phyloP scores from a whole-genome alignment of 2,329 filamentous ascomycete species.

The Sporothrix globosa region DNA sequence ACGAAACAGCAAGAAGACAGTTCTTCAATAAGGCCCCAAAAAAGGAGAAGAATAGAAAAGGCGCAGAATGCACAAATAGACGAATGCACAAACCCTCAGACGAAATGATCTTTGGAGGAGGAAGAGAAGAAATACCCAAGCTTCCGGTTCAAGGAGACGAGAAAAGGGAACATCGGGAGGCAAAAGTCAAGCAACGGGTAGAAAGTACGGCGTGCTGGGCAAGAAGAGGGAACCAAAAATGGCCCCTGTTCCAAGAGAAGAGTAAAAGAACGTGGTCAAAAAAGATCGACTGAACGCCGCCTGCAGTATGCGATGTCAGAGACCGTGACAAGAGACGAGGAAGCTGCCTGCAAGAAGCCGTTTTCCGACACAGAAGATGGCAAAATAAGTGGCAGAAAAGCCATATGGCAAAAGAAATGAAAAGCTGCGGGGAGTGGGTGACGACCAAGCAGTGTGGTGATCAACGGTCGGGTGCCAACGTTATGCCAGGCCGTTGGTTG shows the following conservation, averaged over 20 bases:
- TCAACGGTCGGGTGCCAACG: conserved; percentile 27
- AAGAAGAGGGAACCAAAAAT: conserved; percentile 30
- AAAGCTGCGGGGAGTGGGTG: not conserved
- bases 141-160: not conserved
- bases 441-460: conserved; percentile 19
- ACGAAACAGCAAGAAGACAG: not conserved
- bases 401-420: not conserved
- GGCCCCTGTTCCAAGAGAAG: conserved; percentile 8
- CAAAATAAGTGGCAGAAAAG: not conserved
- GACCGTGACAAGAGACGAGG: not conserved
- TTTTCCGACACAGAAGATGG: conserved; percentile 23
- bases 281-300: conserved; percentile 32
- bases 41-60: not conserved
- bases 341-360: conserved; percentile 16
- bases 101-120: not conserved
- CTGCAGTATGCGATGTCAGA: conserved; percentile 25
- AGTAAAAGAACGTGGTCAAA: conserved; percentile 17
- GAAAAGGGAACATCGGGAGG: not conserved
- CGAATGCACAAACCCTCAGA: not conserved
- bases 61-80: not conserved
- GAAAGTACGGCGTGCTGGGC: not conserved
- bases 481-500: conserved; percentile 6
- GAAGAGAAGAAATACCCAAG: not conserved
- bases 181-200: not conserved
- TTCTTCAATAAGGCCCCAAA: not conserved